Evolutionary conservation across 257 asterid species (phyloP), one percentile per base, ranked within the genome.

Genomic region (Thymus mandschuricus): DNA sequence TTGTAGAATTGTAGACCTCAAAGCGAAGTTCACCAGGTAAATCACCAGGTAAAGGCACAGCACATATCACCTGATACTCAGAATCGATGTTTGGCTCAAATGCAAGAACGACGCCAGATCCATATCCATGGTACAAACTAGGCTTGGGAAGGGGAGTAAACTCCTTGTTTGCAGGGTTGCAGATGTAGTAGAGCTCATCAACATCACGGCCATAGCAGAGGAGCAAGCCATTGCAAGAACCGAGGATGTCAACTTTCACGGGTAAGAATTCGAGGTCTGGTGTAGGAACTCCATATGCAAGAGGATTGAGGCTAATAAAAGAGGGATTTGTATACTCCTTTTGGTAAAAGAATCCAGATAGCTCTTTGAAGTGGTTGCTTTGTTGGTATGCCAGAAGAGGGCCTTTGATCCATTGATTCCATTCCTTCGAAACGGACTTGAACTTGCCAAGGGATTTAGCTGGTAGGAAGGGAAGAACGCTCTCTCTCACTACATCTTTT

Each of bases 401-500:
- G 58, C 58, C 51, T 15, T 30, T 71, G 33, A 82, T 76, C 83
- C 89, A 49, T 28, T 27, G 60, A 59, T 80, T 73, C 89, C 87
- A 86, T 49, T 80, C 84, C 71, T 66, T 84, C 3, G 92, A 84
- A 21, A 86, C 89, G 2, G 75, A 35, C 46, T 54, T 61, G 83
- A 82, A 82, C 51, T 74, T 61, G 40, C 27, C 2, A 0, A 84
- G 80, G 70, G 80, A 4, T 75, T 86, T 86, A 1, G 92, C 89
- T 4, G 92, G 87, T 35, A 86, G 92, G 41, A 61, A 62, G n/a
- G 82, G 92, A 48, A 86, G 87, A 60, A 77, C 68, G 64, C 34
- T 58, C 0, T 66, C 65, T 30, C 69, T 76, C 1, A 80, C 83
- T 3, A 73, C 15, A 31, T 75, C 79, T 63, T 79, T 70, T 13